Percentiles rank a stretch among this genome's conserved stretches.
Evolutionary conservation across 306 rosid genomes (phyloP).

Genomic region (Begonia fuchsioides): DNA sequence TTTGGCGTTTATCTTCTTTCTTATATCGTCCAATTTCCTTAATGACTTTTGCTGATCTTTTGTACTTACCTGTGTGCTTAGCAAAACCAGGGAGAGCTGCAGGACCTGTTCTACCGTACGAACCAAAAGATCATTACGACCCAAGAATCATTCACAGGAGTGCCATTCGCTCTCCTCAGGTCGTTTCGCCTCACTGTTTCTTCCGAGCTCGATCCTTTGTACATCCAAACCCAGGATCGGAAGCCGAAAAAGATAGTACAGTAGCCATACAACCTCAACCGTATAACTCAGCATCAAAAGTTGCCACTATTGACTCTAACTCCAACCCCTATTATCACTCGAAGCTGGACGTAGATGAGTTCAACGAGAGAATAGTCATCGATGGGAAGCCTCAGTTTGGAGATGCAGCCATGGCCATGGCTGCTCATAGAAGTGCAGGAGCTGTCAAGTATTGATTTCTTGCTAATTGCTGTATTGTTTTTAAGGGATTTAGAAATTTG

Average conservation of each 20-base stretch:
- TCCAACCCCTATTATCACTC: conserved; percentile 37
- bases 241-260: conserved; percentile 18
- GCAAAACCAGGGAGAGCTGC: conserved; percentile 63
- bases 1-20: no score
- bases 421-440: conserved; percentile 49
- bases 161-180: conserved; percentile 28
- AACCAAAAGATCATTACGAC: conserved; percentile 33
- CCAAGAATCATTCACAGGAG: conserved; percentile 27
- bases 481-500: no score
- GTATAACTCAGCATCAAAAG: conserved; percentile 8
- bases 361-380: conserved; percentile 22
- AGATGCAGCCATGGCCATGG: no score
- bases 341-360: conserved; percentile 28
- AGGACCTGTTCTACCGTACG: conserved; percentile 49
- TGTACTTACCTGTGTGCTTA: conserved; percentile 9
- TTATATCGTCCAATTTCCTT: no score
- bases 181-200: conserved; percentile 41
- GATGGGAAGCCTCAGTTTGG: conserved; percentile 63
- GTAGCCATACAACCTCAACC: no score
- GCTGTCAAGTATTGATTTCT: conserved; percentile 24
- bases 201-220: conserved; percentile 20
- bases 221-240: conserved; percentile 20
- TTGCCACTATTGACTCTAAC: conserved; percentile 24
- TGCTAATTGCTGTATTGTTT: neutral
- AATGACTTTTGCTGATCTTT: neutral